Base-by-base conservation (phyloP, 306 rosid genomes). In the Astragalus glycyphyllos region DNA sequence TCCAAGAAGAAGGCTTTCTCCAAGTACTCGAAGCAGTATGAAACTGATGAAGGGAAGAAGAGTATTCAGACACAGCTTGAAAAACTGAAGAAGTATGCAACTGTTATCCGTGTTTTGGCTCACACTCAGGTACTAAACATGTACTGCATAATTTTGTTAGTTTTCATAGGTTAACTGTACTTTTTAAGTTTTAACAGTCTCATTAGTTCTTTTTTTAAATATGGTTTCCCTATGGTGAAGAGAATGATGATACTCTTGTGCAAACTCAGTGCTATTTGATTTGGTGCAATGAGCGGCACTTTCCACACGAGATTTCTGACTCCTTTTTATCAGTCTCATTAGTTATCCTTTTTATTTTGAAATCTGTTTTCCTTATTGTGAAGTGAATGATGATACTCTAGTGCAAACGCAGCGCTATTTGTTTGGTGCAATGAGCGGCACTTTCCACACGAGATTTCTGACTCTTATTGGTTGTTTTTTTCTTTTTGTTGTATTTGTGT, bases 1-100 rank as follows among this genome's bases (percentile, higher is more conserved):
- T 91, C 97, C 50, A 91, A 91, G 90, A 86, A 91, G 96, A 91
- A 84, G 89, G 97, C 96, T 14, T 91, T 91, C 61, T 54, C 84
- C 11, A 91, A 88, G 68, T 88, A 91, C 82, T 85, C 96, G 0
- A 88, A 82, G 88, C 87, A 79, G 45, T 88, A 71, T 69, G 96
- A 91, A 67, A 68, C 88, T 53, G 96, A 86, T 0, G 97, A 86
- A 5, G 97, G 97, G 12, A 91, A 91, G 86, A 88, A 91, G 58
- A 78, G 11, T 8, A 80, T 91, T 40, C 84, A 83, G 58, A 49
- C 80, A 2, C 92, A 88, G 78, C 85, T 91, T 32, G 97, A 91
- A 83, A 91, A 91, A 7, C 54, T 88, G 2, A 91, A 86, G 75
- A 88, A 91, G 59, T 91, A 88, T 64, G 77, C 92, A 1, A 50